Evolutionary conservation across 169 alveolate species (phyloP), one percentile per base, ranked within the genome.

Genomic region (Amoebophrya sp.): DNA sequence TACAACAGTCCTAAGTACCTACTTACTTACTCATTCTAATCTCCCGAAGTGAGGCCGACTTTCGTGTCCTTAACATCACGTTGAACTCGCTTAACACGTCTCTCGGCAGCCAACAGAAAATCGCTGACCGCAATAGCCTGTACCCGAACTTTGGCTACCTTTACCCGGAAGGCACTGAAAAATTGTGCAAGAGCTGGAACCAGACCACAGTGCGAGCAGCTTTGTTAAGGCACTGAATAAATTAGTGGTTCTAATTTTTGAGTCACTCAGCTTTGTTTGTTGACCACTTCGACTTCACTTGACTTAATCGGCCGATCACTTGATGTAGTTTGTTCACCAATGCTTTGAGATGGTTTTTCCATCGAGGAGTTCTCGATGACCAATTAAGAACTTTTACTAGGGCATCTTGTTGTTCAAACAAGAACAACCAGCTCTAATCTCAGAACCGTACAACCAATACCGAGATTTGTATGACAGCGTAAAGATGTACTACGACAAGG

Each of bases 121-220:
- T 94, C 76, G 92, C 93, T 55, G 98, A 96, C 93, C 96, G 98
- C 92, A 96, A 97, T 94, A 95, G 96, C 76, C 96, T 97, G 78
- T 97, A 95, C 93, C 97, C 98, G 55, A 93, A 95, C 92, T 95
- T 97, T 89, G 98, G 98, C 33, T 97, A 97, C 94, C 95, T 97
- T 78, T 97, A 97, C 90, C 98, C 98, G 12, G 97, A 96, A 92
- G 98, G 95, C 12, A 97, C 98, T 41, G 98, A 97, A 53, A 94
- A 96, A 89, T 95, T 97, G 78, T 93, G 98, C 90, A 96, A 97
- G 95, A 97, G 98, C 38, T 96, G 97, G 97, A 96, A 96, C 92
- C 97, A 97, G 89, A 94, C 97, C 36, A 95, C 98, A 0, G 97
- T 97, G 39, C 97, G 97, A 65, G 97, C 98, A 14, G 98, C 98